These are phyloP conservation scores for Esteya vermicola DNA, from an alignment of 2,329 filamentous ascomycete genomes.

Conservation along the genomic window DNA sequence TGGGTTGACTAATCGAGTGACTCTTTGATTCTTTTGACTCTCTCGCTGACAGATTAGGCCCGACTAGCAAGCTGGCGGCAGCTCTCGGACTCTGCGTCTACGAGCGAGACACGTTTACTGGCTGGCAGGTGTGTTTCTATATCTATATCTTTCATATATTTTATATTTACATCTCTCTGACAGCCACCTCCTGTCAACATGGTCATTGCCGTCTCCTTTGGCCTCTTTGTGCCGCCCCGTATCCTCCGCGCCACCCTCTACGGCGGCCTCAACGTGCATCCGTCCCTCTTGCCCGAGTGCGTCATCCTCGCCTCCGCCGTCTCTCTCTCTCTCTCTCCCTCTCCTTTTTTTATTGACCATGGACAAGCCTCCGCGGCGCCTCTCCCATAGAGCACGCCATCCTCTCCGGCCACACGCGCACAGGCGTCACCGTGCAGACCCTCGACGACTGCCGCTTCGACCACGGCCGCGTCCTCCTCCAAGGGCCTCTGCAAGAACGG, in stretches of 20 bases:
- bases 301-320: conserved; percentile 10
- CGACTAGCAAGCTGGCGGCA: conserved; percentile 52
- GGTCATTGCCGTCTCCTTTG: conserved; percentile 87
- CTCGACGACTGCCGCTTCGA: conserved; percentile 67
- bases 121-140: conserved; percentile 48
- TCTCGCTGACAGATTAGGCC: conserved; percentile 24
- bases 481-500: conserved; percentile 33
- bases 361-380: conserved; percentile 59
- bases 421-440: conserved; percentile 78
- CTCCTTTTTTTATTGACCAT: not conserved
- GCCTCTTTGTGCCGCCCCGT: conserved; percentile 68
- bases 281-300: conserved; percentile 76
- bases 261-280: conserved; percentile 86
- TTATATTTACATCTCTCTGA: conserved; percentile 6
- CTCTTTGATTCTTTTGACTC: not conserved
- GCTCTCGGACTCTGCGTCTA: conserved; percentile 54
- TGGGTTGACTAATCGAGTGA: conserved; percentile 21
- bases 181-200: conserved; percentile 44
- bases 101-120: conserved; percentile 66
- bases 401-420: conserved; percentile 41
- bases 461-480: conserved; percentile 58
- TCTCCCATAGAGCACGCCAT: conserved; percentile 81
- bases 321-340: not conserved
- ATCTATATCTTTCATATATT: not conserved
- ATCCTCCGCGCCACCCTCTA: conserved; percentile 59